Evolutionary conservation across 371 early-diverging fungal genomes (phyloP), one percentile per base, ranked within the genome.

Genomic region (Dichotomocladium elegans): DNA sequence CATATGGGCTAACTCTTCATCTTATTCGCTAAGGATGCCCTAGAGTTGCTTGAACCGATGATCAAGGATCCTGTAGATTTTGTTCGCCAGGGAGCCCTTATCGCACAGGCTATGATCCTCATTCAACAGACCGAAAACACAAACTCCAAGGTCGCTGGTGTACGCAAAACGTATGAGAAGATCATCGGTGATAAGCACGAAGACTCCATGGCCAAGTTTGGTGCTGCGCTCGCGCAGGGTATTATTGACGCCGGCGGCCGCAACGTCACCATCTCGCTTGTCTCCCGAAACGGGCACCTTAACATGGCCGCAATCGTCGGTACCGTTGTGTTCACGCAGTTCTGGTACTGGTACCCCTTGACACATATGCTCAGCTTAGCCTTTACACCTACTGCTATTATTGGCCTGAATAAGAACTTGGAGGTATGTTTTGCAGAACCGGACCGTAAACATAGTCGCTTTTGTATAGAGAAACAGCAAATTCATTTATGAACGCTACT

Each of bases 301-400:
- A 91, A 91, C 63, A 91, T 92, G 83, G 81, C 90, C n/a, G 95
- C 97, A 24, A 89, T 99, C 63, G 94, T 92, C 10, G 99, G 99
- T 35, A 93, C 93, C 81, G 91, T 94, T 7, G 77, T 99, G 30
- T 99, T 99, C 66, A 91, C 94, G 19, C 98, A 99, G 74, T 97
- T 94, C 75, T 99, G 99, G 99, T 96, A 95, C 83, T 99, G 99
- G 99, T 98, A 94, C 80, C 99, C 99, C 30, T 73, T 99, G 61
- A 90, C 93, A 35, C 96, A 95, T 69, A 95, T 99, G 72, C 67
- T 99, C 46, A 82, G 90, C 56, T 80, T 98, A 69, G 82, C 98
- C 6, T 95, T 99, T 61, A 88, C 88, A 15, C 97, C 99, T 8
- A 99, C 99, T 3, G 92, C 91, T 40, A 66, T 99, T 34, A 96